Base-by-base conservation (phyloP, 495 filamentous ascomycete species). In the Beverwykella pulmonaria region DNA sequence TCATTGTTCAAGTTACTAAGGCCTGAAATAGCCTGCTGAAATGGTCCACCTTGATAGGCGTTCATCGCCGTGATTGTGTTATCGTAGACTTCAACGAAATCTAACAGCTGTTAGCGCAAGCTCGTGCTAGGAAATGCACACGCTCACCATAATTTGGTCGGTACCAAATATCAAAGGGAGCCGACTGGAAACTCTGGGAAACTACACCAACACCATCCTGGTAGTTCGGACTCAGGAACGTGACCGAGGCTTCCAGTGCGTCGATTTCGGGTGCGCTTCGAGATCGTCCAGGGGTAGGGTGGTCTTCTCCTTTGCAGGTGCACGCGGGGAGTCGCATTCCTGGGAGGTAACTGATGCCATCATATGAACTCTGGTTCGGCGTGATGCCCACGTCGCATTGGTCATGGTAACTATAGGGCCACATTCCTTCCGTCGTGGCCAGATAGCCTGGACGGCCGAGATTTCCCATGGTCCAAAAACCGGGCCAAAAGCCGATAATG, bases 401-500 rank as follows among this genome's bases (percentile, higher is more conserved):
- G 67, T 92, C 83, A 52, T 86, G 77, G 72, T 92, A 92, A 70
- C 87, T 90, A 77, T 91, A 92, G 1, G 90, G 90, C 90, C 88
- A 91, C 72, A 89, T 78, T n/a, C 88, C 88, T 61, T 91, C 88
- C 2, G 88, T 90, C 0, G 85, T 87, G 14, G 86, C 82, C 27
- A 85, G 83, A 76, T 89, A 88, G 8, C 88, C 88, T 30, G 88
- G 86, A 58, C 88, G 82, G 46, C 84, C 88, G 3, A 91, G 79
- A 63, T 91, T 91, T 0, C 88, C 88, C 88, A 90, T 90, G 0
- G 89, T 82, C 90, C 90, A 92, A 76, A 91, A 90, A 69, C 89
- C 90, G 59, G 89, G 89, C 90, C 90, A 92, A 75, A 91, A 88
- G 20, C 90, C 88, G 27, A 85, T 78, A 26, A 84, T 81, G 46